These are phyloP conservation scores for Kwoniella dejecticola DNA, from an alignment of 768 basidiomycete species.

Conservation along the genomic window DNA sequence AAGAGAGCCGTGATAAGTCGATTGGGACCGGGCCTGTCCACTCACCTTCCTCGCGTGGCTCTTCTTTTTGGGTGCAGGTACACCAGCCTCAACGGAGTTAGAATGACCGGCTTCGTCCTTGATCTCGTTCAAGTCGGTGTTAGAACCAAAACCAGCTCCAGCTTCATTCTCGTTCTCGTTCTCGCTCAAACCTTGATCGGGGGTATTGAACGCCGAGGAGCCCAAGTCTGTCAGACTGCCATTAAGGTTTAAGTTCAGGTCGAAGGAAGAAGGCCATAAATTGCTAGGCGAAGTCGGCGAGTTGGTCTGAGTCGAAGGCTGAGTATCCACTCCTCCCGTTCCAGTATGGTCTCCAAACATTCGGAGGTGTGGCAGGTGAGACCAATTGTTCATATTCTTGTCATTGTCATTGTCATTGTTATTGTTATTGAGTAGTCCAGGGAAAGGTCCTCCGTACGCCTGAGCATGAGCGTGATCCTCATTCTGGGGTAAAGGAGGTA, in stretches of 20 bases:
- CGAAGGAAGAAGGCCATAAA: conserved; percentile 10
- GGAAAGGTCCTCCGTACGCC: neutral
- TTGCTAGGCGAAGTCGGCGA: conserved; percentile 11
- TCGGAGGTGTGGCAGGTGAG: neutral
- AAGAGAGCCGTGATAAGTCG: no score
- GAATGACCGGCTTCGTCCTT: neutral
- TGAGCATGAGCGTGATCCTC: no score
- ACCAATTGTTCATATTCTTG: neutral
- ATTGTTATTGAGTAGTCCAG: no score
- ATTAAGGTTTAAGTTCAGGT: conserved; percentile 3
- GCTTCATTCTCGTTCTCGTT: conserved; percentile 11
- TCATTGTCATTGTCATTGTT: no score
- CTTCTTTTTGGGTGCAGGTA: conserved; percentile 48
- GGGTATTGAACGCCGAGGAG: conserved; percentile 12
- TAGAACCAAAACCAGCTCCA: conserved; percentile 7
- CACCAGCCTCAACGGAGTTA: conserved; percentile 12
- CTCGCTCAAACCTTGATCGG: conserved; percentile 12
- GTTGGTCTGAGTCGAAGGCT: conserved; percentile 10
- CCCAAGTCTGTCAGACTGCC: conserved; percentile 9
- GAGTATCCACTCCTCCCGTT: conserved; percentile 13
- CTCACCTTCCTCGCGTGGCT: conserved; percentile 53
- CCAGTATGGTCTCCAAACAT: neutral
- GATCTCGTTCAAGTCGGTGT: neutral
- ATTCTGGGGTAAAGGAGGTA: no score
- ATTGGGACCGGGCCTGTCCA: no score